Evolutionary conservation across 371 early-diverging fungal species (phyloP), one percentile per base, ranked within the genome.

Genomic region (Catenaria anguillulae): DNA sequence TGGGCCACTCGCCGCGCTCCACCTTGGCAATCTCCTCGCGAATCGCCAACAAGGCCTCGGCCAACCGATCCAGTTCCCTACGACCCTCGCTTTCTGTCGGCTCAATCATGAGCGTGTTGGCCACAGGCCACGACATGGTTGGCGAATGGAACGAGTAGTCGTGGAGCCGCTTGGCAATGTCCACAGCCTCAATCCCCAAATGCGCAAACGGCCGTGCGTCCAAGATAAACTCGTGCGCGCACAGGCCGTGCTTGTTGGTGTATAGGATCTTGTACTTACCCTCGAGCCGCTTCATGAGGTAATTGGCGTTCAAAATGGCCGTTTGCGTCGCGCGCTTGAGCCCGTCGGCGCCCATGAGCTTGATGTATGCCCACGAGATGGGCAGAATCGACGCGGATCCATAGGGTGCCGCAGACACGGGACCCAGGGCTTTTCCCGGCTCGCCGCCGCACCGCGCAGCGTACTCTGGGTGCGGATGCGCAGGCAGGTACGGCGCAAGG

Each of bases 41-140:
- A 62, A 97, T 97, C 45, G 82, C 71, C 60, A 95, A 89, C 91
- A 97, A 88, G 43, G 97, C 97, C 71, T 94, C 94, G 70, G 89
- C 89, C 84, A 97, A 97, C 45, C 91, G 84, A 74, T 97, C 96
- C 37, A 97, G 74, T 72, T 95, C 97, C 64, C 76, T 83, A 71
- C 84, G 84, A 71, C 83, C 76, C 74, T 97, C 97, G 60, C 90
- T 89, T 72, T 97, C 97, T 56, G 97, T 97, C n/a, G 97, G 97
- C 77, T 97, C 97, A 66, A 97, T 84, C 96, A 97, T 95, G 58
- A 97, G 81, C 19, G 96, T 93, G 81, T 93, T 91, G 67, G 90
- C 79, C 31, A 96, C 95, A 40, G 97, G 97, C 89, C 93, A 97
- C 19, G 93, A 93, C 97, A 97, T 95, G 68, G 97, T 97, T 42